phyloP scores from a whole-genome alignment of 1,139 yeast genomes.

The Geotrichum armillariae region DNA sequence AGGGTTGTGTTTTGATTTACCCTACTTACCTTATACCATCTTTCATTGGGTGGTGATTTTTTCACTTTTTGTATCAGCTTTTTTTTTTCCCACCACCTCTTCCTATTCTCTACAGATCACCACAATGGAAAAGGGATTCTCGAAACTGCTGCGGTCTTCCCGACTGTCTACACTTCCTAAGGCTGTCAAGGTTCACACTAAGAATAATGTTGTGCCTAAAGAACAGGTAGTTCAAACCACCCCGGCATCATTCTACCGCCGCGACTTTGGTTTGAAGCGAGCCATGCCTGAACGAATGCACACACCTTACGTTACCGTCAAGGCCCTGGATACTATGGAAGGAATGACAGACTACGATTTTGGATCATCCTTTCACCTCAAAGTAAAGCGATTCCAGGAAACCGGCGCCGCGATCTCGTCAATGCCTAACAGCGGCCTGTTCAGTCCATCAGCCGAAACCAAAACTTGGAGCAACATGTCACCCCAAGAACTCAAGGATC shows the following conservation, averaged over 20 bases:
- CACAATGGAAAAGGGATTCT: conserved; percentile 21
- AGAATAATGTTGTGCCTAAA: conserved; percentile 43
- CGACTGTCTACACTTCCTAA: conserved; percentile 30
- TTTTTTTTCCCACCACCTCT: conserved; percentile 6
- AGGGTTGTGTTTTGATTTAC: conserved; percentile 4
- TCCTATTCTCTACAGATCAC: background rate
- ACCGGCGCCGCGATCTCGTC: conserved; percentile 45
- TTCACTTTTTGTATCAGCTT: background rate
- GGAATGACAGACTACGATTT: conserved; percentile 55
- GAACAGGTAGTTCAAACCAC: conserved; percentile 62
- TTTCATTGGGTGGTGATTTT: conserved; percentile 9
- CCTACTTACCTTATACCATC: background rate
- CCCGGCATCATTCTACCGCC: conserved; percentile 52
- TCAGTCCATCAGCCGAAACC: background rate
- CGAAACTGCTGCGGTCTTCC: conserved; percentile 34
- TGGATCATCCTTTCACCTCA: conserved; percentile 49
- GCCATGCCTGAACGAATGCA: conserved; percentile 53
- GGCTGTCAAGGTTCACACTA: conserved; percentile 25
- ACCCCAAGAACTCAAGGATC: conserved; percentile 11
- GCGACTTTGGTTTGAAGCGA: conserved; percentile 66
- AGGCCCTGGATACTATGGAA: conserved; percentile 53
- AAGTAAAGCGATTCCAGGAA: conserved; percentile 53
- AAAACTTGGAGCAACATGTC: conserved; percentile 13
- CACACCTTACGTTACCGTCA: conserved; percentile 50
- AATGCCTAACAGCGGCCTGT: conserved; percentile 24